Evolutionary conservation across 108 stramenopile species (phyloP), one percentile per base, ranked within the genome.

Genomic region (Pseudonitzschia delicatissima): DNA sequence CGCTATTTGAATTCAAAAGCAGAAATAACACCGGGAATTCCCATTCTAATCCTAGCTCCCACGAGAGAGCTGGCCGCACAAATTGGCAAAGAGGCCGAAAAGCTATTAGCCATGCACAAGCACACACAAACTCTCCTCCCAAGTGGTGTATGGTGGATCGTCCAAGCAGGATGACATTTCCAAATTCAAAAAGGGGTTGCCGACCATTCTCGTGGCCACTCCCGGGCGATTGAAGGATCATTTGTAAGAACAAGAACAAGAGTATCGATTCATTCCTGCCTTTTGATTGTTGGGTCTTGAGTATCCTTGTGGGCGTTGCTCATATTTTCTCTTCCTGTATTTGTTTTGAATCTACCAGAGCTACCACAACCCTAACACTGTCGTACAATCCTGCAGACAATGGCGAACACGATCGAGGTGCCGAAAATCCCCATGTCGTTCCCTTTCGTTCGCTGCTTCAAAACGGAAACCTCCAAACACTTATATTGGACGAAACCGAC

Each of bases 401-500:
- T 18, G 31, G 6, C 57, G 12, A 50, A 13, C 0, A 60, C 57
- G 11, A 51, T 23, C 4, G 4, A 13, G 50, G 5, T 51, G 50
- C 5, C 27, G 23, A 25, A 28, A 27, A 69, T 36, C 55, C 67
- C 0, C n/a, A n/a, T n/a, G 45, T 48, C 13, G 12, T 32, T 33
- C 58, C 68, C 15, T 74, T 64, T 40, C 48, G 73, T 52, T 34
- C 64, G 69, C 25, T 33, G 29, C 42, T 87, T 31, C 63, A 63
- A 4, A 63, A 59, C 21, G 50, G 50, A 51, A 51, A 51, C 12
- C 51, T 82, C 45, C 64, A 84, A 20, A 52, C 80, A 55, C 67
- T 97, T 23, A 80, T 99, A 8, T 68, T 98, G 23, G 98, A 99
- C 76, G 98, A 99, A 69, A 90, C 90, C 13, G 98, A 99, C 77